Evolutionary conservation across 208 protist species (phyloP).

Genomic region (Leishmania tropica): DNA sequence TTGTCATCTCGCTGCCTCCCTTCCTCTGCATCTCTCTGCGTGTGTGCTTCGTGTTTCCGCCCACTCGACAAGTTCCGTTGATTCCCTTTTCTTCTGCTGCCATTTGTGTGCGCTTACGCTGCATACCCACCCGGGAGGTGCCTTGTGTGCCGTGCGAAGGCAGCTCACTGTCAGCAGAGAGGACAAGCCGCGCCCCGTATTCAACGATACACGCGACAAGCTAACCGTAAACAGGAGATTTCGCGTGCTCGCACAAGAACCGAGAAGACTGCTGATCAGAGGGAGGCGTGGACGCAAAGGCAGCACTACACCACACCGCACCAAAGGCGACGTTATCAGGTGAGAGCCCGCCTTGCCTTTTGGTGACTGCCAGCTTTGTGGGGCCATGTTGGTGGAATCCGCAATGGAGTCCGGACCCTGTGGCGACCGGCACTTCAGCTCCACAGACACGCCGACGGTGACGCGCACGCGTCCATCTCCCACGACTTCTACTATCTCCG

Average conservation of each 20-base stretch:
- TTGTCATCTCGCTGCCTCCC: neutral
- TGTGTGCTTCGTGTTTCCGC: neutral
- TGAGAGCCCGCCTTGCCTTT: neutral
- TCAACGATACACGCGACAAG: neutral
- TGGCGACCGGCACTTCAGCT: neutral
- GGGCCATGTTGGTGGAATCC: neutral
- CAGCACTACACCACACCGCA: neutral
- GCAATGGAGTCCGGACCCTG: neutral
- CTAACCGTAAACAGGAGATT: neutral
- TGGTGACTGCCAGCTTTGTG: neutral
- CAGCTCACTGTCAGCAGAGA: neutral
- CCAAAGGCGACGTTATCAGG: neutral
- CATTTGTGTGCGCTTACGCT: neutral
- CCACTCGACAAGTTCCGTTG: neutral
- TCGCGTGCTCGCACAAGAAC: neutral
- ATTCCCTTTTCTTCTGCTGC: slow-evolving; percentile 14
- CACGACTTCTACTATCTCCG: neutral
- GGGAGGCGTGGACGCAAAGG: neutral
- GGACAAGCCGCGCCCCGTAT: neutral
- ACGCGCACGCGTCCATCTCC: neutral
- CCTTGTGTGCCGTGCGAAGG: neutral
- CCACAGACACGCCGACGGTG: neutral
- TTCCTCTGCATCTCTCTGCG: neutral
- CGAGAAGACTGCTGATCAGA: neutral
- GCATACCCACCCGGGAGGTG: neutral